Evolutionary conservation across 495 filamentous ascomycete species (phyloP).

Genomic region (Symbiotaphrina buchneri): DNA sequence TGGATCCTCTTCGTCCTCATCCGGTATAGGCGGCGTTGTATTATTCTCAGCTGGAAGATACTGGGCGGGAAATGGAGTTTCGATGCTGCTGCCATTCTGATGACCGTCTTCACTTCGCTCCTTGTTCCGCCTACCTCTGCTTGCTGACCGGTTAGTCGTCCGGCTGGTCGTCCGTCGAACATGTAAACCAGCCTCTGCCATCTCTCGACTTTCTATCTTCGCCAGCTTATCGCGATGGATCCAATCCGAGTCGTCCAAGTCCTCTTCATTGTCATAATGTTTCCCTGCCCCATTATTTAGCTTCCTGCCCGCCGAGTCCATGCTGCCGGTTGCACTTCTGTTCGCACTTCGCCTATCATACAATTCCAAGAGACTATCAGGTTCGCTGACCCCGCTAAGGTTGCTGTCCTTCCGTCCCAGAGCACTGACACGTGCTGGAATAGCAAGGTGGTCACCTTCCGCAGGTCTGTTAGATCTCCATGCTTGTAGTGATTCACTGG

Average conservation of each 20-base stretch:
- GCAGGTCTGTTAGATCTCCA: constrained; percentile 3
- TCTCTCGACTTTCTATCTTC: constrained; percentile 76
- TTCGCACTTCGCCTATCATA: constrained; percentile 14
- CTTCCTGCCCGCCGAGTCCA: constrained; percentile 12
- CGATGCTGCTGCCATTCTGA: constrained; percentile 1
- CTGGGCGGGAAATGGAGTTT: too few species aligned
- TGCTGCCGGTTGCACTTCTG: constrained; percentile 8
- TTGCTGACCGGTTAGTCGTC: constrained; percentile 27
- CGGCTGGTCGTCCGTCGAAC: constrained; percentile 20
- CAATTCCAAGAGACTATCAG: constrained; percentile 30
- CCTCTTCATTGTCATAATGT: constrained; percentile 18
- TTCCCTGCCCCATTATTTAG: constrained; percentile 5
- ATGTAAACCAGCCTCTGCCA: constrained; percentile 68
- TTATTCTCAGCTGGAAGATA: too few species aligned
- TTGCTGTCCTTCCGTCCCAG: constrained; percentile 20
- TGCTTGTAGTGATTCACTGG: constrained; percentile 6
- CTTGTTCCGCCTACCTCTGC: constrained; percentile 29
- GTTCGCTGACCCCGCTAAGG: constrained; percentile 28
- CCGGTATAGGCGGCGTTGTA: neutral
- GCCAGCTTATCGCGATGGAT: constrained; percentile 93
- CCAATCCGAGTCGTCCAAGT: constrained; percentile 54
- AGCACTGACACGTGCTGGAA: constrained; percentile 9
- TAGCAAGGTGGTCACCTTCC: constrained; percentile 2
- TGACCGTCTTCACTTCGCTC: constrained; percentile 26
- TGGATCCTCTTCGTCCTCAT: constrained; percentile 3